Conservation (phyloP, 2,329 filamentous ascomycete species). For the Metarhizium humberi region DNA sequence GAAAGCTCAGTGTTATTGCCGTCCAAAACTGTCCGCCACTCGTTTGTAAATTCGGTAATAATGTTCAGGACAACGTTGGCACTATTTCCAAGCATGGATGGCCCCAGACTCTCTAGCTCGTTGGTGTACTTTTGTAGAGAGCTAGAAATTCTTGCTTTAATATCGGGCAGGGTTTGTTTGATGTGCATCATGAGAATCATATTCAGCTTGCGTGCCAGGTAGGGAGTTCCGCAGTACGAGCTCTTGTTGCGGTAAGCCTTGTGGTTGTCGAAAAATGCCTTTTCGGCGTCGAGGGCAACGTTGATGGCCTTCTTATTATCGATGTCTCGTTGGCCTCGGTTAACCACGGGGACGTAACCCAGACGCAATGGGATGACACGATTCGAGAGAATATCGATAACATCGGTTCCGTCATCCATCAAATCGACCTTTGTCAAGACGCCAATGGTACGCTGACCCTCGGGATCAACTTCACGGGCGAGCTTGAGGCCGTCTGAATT, state of each 20-base stretch:
- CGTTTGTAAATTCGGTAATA: conserved; percentile 97
- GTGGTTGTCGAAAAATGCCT: conserved; percentile 96
- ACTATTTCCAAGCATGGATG: conserved; percentile 91
- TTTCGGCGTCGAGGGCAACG: conserved; percentile 84
- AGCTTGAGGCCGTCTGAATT: conserved; percentile 98
- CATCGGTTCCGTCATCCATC: conserved; percentile 98
- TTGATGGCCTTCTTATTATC: conserved; percentile 96
- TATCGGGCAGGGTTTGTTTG: conserved; percentile 97
- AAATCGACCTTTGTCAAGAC: conserved; percentile 97
- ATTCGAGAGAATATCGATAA: conserved; percentile 95
- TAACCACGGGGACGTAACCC: conserved; percentile 95
- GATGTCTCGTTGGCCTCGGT: conserved; percentile 94
- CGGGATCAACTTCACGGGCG: conserved; percentile 90
- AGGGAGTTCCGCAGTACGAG: conserved; percentile 95
- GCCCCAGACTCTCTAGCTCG: conserved; percentile 76
- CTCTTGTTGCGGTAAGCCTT: conserved; percentile 98
- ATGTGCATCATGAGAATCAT: conserved; percentile 99
- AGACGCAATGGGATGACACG: conserved; percentile 91
- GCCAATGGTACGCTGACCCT: conserved; percentile 96
- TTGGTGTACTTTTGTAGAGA: conserved; percentile 85
- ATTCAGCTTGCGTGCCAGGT: conserved; percentile 92
- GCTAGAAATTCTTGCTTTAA: conserved; percentile 92
- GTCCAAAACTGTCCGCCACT: conserved; percentile 92
- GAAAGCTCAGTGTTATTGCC: conserved; percentile 96
- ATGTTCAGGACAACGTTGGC: conserved; percentile 96